A percentile compares a stretch with the other conserved stretches of the same genome.
phyloP scores from a whole-genome alignment of 352 stramenopile genomes.

The Globisporangium middletonii region DNA sequence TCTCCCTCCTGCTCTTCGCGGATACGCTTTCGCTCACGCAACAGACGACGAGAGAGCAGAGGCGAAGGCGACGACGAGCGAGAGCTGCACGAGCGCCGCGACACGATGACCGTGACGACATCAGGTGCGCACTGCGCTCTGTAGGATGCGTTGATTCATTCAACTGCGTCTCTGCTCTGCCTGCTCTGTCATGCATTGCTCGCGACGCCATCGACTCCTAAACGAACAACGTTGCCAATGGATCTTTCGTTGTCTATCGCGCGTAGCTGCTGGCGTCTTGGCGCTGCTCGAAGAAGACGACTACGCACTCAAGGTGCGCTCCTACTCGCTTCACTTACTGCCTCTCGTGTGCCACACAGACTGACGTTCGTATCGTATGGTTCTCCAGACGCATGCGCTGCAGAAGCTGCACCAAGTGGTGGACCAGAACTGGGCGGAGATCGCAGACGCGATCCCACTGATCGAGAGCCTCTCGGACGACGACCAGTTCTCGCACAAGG shows the following conservation, averaged over 20 bases:
- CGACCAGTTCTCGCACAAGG: constrained; percentile 83
- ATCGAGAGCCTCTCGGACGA: constrained; percentile 95
- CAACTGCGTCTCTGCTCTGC: background rate
- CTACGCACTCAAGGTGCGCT: constrained; percentile 74
- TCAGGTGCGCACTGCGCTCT: background rate
- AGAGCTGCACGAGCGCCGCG: background rate
- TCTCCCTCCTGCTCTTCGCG: background rate
- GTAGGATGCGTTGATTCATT: background rate
- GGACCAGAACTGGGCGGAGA: constrained; percentile 93
- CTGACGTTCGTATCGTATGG: constrained; percentile 6
- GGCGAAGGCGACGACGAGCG: background rate
- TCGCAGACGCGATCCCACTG: constrained; percentile 85
- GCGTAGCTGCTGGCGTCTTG: constrained; percentile 78
- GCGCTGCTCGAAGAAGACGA: constrained; percentile 90
- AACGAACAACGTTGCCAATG: background rate
- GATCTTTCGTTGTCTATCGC: constrained; percentile 7
- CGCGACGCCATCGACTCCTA: background rate
- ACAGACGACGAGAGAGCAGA: background rate
- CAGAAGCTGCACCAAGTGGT: constrained; percentile 91
- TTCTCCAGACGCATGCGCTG: constrained; percentile 76
- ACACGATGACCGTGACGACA: background rate
- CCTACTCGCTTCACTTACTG: background rate
- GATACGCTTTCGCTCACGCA: background rate
- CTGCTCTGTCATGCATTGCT: constrained; percentile 1
- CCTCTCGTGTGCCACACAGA: background rate